Base-by-base conservation (phyloP, 768 basidiomycete genomes). In the Suillus decipiens region DNA sequence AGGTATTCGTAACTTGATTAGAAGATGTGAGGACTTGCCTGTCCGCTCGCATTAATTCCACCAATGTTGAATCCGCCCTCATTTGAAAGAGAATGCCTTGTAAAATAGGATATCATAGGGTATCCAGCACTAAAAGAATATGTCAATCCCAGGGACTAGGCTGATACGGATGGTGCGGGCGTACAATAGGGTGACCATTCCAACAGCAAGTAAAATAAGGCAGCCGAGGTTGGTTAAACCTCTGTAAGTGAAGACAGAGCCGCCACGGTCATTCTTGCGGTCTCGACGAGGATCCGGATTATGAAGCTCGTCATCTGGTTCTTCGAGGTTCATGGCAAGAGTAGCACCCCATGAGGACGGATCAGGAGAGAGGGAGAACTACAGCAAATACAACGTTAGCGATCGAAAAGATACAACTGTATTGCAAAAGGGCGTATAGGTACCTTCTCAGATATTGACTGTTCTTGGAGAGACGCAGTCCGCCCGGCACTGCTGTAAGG, bases 341-440 rank as follows among this genome's bases (percentile, higher is more conserved):
- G 89, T 84, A 39, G 88, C 83, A 2, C 89, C 89, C 90, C 90
- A 92, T 0, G 81, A 84, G 15, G 81, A 76, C 3, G 90, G 90
- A 74, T 92, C 89, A 1, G 89, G 84, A 7, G 89, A 86, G 24
- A 92, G 83, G 17, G 89, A 89, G 70, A 85, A 92, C 89, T 92
- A 53, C 63, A 51, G 45, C 31, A 36, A 3, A 60, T 48, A 10
- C 5, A 17, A 60, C 55, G 8, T 41, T 60, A 5, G 59, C 9
- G 42, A 2, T 17, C 4, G n/a, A 15, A 9, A 11, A 4, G 31
- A 7, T 5, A 5, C 34, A 24, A 14, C 36, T 51, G 2, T 28
- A 41, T 39, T 22, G 5, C 24, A 37, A 28, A 39, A 31, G 15
- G 15, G 48, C 8, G 28, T 17, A 57, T 57, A 65, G 75, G 48